Percentiles rank a stretch among this genome's conserved stretches.
These are phyloP conservation scores for Ilyonectria robusta DNA, from an alignment of 2,329 filamentous ascomycete genomes.

Conservation along the genomic window DNA sequence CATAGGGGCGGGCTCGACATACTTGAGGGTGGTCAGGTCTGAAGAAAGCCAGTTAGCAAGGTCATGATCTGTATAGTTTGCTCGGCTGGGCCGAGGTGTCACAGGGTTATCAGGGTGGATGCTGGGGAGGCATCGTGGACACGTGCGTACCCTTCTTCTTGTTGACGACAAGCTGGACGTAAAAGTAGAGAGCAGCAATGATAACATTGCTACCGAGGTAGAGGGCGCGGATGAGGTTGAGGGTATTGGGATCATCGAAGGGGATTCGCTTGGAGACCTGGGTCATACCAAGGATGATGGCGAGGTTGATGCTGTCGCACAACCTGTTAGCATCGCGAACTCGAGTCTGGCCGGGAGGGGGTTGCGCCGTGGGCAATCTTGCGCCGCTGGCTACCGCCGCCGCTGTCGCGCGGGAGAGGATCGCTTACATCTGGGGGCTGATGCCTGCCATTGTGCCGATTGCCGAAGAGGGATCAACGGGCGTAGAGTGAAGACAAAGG, in stretches of 20 bases:
- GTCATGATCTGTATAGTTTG: neutral
- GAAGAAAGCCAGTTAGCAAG: constrained; percentile 28
- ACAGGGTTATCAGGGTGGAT: constrained; percentile 6
- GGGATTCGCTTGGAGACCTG: constrained; percentile 96
- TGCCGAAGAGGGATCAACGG: constrained; percentile 20
- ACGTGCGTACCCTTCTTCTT: constrained; percentile 89
- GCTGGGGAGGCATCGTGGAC: neutral
- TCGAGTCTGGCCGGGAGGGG: constrained; percentile 30
- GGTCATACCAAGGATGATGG: constrained; percentile 98
- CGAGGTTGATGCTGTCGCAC: constrained; percentile 82
- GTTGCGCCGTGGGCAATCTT: constrained; percentile 35
- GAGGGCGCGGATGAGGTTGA: constrained; percentile 68
- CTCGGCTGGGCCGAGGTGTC: neutral
- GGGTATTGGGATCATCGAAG: constrained; percentile 83
- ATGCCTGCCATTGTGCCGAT: constrained; percentile 70
- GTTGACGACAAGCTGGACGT: constrained; percentile 88
- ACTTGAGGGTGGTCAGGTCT: constrained; percentile 99
- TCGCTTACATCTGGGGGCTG: constrained; percentile 74
- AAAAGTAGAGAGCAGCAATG: constrained; percentile 88
- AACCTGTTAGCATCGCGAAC: constrained; percentile 41
- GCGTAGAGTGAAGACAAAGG: constrained; percentile 13
- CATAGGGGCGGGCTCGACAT: constrained; percentile 95
- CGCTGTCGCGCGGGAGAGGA: constrained; percentile 17
- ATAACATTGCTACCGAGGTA: constrained; percentile 79
- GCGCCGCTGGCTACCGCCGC: constrained; percentile 10